Evolutionary conservation across 768 basidiomycete genomes (phyloP), one percentile per base, ranked within the genome.

Genomic region (Suillus sp.): DNA sequence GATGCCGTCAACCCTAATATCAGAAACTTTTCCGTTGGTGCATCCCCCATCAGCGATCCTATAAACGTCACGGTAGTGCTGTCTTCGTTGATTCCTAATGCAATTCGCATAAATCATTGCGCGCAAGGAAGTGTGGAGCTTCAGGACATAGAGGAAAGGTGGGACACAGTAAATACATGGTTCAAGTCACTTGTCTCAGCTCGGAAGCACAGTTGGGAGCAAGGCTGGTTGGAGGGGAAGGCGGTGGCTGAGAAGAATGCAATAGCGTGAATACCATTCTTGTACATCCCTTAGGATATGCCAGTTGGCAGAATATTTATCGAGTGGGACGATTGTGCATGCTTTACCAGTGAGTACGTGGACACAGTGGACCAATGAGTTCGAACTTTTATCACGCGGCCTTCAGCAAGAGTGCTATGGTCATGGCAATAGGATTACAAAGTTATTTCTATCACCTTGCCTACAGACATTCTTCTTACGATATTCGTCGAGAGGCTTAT

Each of bases 371-470:
- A 13, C 32, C 20, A 32, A 20, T 9, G 10, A 11, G 1, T 32
- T 32, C 4, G 2, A 32, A 32, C 10, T 3, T 9, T 53, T 35
- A n/a, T 3, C 1, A n/a, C 51, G 30, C 11, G 30, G 10, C 20
- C 30, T 18, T 53, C 51, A 53, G 32, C 6, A n/a, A 34, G 11
- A 34, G 37, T 25, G 22, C 9, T 56, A 10, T 25, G 9, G 35
- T 62, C 43, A 62, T 60, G 25, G 60, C 11, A 86, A 64, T 16
- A 84, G 59, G 40, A 95, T 85, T 65, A 79, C 79, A 69, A 95
- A 96, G 74, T 95, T 96, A 71, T 96, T 95, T 68, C 90, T 81
- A 71, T 84, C 80, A 3, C 92, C 92, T 63, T 82, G 78, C n/a
- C 85, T 80, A 61, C 91, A 75, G 2, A 86, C 78, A 1, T 59